These are phyloP conservation scores for Penicillium janthinellum DNA, from an alignment of 2,329 filamentous ascomycete species.

Conservation along the genomic window DNA sequence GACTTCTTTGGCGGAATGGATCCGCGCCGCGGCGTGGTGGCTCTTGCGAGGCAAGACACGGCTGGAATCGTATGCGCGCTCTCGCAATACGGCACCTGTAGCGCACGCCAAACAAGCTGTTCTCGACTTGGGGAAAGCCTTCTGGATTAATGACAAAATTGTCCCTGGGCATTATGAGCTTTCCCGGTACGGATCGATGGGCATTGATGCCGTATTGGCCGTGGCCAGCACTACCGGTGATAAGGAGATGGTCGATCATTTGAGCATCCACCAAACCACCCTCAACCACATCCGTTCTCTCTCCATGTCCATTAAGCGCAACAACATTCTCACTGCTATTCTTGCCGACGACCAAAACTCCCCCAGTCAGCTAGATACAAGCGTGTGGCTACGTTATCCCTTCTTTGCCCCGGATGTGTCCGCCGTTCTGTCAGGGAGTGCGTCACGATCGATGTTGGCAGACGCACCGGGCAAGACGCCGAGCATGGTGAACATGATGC, in stretches of 20 bases:
- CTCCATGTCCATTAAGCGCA: constrained; percentile 79
- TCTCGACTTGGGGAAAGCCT: constrained; percentile 79
- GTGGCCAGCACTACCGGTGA: constrained; percentile 50
- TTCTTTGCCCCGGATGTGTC: constrained; percentile 70
- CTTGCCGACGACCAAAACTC: constrained; percentile 65
- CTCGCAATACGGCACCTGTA: constrained; percentile 49
- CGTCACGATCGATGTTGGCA: constrained; percentile 47
- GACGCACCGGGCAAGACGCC: constrained; percentile 49
- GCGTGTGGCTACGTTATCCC: constrained; percentile 80
- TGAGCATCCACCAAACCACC: constrained; percentile 58
- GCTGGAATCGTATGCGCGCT: constrained; percentile 71
- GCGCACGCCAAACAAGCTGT: constrained; percentile 71
- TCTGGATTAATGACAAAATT: constrained; percentile 68
- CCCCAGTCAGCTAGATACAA: constrained; percentile 77
- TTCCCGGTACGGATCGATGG: constrained; percentile 41
- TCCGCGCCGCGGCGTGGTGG: constrained; percentile 82
- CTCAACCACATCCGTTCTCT: constrained; percentile 71
- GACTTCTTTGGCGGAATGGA: constrained; percentile 67
- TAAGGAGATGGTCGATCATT: constrained; percentile 47
- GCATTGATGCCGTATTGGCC: constrained; percentile 44
- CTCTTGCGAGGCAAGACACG: constrained; percentile 78
- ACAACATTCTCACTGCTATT: constrained; percentile 70
- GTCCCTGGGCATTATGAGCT: constrained; percentile 45
- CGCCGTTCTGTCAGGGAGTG: constrained; percentile 67
- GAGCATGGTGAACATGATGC: constrained; percentile 68